Evolutionary conservation across 2,329 filamentous ascomycete genomes (phyloP), one percentile per base, ranked within the genome.

Genomic region (Salinomyces thailandicus): DNA sequence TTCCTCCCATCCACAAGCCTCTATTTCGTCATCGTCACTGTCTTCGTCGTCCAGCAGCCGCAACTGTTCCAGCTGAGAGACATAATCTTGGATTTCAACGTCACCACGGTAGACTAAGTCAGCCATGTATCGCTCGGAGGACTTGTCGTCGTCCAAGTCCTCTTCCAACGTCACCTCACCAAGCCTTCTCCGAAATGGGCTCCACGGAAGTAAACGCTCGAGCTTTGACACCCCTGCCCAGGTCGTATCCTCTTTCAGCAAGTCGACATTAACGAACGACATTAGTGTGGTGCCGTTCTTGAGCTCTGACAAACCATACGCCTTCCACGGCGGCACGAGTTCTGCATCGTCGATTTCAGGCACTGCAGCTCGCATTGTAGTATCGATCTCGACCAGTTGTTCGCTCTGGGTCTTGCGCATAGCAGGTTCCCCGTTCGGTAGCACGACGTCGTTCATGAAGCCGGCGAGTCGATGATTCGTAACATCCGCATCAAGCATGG

Each of bases 61-160:
- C n/a, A 73, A 47, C 0, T 66, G 65, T 3, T 63, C 58, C 2
- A 56, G 59, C 46, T 72, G 73, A 64, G 67, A 72, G 3, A 64
- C 57, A 16, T 68, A 48, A 3, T 50, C 49, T 4, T 59, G 56
- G 19, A 65, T 63, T 18, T 63, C 60, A 2, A 65, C 51, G 3
- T 60, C 50, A 5, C 58, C 54, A 1, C 52, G 46, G 4, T 54
- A 34, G 3, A 42, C 48, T 1, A 66, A 24, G 14, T 58, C 55
- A 6, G 43, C 43, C 5, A 71, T 47, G 19, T 61, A 52, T 19
- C 60, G 48, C 17, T 45, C 51, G 4, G 63, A 37, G 0, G 58
- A 54, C 4, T 60, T 57, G 40, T 67, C 60, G 28, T 53, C 38
- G 13, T 61, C 61, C 24, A 62, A 57, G 4, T 68, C 57, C 8